phyloP scores from a whole-genome alignment of 208 protist species.

The Crithidia thermophila region DNA sequence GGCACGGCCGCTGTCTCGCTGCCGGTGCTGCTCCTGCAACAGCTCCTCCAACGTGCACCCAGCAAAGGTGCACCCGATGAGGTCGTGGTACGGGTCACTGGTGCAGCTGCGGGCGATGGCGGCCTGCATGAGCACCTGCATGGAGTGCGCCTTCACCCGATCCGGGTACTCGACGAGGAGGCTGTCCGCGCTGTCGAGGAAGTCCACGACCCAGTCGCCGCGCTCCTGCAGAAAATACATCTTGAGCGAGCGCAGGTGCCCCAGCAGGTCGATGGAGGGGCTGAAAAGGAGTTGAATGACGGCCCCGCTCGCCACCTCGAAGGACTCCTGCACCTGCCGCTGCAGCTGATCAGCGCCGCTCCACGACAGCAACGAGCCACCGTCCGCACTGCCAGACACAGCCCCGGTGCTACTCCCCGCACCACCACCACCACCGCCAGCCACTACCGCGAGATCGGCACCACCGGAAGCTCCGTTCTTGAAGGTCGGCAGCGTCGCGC shows the following conservation, averaged over 20 bases:
- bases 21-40: slow-evolving; percentile 29
- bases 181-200: slow-evolving; percentile 81
- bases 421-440: background rate
- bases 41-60: slow-evolving; percentile 53
- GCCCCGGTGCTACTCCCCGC: no score
- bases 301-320: slow-evolving; percentile 69
- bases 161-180: slow-evolving; percentile 63
- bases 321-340: slow-evolving; percentile 74
- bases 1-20: slow-evolving; percentile 25
- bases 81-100: slow-evolving; percentile 70
- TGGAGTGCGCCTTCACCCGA: slow-evolving; percentile 75
- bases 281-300: slow-evolving; percentile 82
- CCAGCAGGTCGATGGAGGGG: slow-evolving; percentile 71
- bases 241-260: slow-evolving; percentile 78
- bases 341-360: slow-evolving; percentile 67
- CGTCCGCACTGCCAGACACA: slow-evolving; percentile 10
- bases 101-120: slow-evolving; percentile 73
- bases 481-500: slow-evolving; percentile 52
- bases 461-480: no score
- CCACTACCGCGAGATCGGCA: background rate
- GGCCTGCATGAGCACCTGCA: slow-evolving; percentile 79
- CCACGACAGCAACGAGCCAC: slow-evolving; percentile 59
- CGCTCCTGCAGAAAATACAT: slow-evolving; percentile 81
- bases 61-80: slow-evolving; percentile 81
- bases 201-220: slow-evolving; percentile 85